Evolutionary conservation across 2,329 filamentous ascomycete species (phyloP).

Genomic region (Penicillium polonicum): DNA sequence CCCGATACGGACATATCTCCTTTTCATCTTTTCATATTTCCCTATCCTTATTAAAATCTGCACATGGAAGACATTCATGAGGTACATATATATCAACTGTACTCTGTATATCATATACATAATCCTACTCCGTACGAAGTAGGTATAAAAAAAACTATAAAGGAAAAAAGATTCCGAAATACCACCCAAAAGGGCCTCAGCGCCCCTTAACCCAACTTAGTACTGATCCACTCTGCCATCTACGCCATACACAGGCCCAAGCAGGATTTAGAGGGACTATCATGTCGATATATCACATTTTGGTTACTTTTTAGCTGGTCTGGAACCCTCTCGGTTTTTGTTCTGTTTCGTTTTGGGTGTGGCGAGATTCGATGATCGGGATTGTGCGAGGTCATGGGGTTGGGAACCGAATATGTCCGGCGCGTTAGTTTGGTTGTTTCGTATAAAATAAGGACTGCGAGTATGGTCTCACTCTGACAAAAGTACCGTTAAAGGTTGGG

Average conservation of each 20-base stretch:
- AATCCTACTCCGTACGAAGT: neutral
- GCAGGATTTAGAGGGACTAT: neutral
- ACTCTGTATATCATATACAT: neutral
- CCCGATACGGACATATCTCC: neutral
- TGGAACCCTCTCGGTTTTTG: neutral
- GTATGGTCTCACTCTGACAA: neutral
- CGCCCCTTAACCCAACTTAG: neutral
- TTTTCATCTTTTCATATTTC: neutral
- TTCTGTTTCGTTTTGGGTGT: neutral
- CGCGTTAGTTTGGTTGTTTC: neutral
- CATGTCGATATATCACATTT: slow-evolving; percentile 7
- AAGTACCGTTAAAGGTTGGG: neutral
- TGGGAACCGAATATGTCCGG: neutral
- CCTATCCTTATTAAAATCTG: neutral
- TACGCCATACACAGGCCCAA: neutral
- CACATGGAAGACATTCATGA: neutral
- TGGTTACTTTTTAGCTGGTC: neutral
- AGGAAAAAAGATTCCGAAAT: neutral
- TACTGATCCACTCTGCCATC: neutral
- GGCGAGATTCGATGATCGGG: neutral
- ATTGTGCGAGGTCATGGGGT: neutral
- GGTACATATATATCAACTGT: no score
- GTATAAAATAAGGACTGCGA: neutral
- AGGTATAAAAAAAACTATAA: neutral
- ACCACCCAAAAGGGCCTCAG: neutral